Evolutionary conservation across 2,329 filamentous ascomycete species (phyloP).

Genomic region (Sarocladiaceae sp.): DNA sequence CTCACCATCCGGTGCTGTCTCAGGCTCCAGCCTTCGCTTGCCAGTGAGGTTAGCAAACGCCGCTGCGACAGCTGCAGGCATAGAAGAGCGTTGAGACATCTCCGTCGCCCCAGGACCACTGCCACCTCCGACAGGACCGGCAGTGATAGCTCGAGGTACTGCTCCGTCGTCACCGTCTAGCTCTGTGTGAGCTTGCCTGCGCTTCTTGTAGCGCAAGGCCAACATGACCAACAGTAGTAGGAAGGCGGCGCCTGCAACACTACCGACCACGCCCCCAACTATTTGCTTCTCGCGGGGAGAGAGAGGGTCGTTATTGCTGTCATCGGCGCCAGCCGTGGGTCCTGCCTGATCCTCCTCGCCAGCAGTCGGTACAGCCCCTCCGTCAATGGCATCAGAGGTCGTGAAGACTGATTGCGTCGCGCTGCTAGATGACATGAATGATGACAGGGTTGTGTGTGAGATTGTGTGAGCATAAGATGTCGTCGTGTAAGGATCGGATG

Average conservation of each 20-base stretch:
- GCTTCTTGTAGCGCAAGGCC: conserved; percentile 50
- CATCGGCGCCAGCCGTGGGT: background rate
- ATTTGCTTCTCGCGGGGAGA: conserved; percentile 32
- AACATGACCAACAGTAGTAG: conserved; percentile 48
- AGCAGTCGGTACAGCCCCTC: background rate
- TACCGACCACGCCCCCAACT: conserved; percentile 51
- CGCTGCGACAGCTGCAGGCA: conserved; percentile 35
- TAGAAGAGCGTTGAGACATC: conserved; percentile 42
- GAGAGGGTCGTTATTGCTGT: conserved; percentile 17
- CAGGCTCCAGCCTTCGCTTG: conserved; percentile 27
- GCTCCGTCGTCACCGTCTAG: conserved; percentile 33
- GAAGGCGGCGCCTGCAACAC: conserved; percentile 52
- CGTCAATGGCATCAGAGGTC: background rate
- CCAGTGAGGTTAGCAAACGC: conserved; percentile 40
- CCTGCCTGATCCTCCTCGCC: background rate
- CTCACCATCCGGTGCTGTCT: conserved; percentile 36
- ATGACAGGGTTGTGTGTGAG: conserved; percentile 5
- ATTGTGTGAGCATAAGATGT: conserved; percentile 2
- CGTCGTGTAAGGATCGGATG: background rate
- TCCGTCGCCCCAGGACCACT: conserved; percentile 15
- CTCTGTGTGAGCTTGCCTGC: conserved; percentile 35
- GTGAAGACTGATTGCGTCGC: conserved; percentile 2
- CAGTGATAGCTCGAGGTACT: conserved; percentile 22
- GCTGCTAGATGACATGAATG: conserved; percentile 4
- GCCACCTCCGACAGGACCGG: conserved; percentile 16